phyloP scores from a whole-genome alignment of 2,329 filamentous ascomycete genomes.

The Penicillium sp. region DNA sequence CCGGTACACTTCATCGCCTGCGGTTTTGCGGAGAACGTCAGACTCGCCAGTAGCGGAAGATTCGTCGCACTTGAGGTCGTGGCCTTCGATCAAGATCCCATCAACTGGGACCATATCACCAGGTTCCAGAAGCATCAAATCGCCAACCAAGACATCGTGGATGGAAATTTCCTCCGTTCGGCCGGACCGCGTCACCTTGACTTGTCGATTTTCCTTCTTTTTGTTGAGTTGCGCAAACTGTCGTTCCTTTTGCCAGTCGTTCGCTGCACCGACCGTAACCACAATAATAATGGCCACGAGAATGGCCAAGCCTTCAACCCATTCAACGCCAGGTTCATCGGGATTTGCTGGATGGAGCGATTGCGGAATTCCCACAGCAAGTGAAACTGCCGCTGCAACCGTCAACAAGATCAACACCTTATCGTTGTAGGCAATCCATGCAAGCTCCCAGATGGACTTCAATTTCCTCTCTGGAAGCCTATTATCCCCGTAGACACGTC shows the following conservation, averaged over 20 bases:
- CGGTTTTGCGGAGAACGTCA: conserved; percentile 66
- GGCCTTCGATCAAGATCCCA: conserved; percentile 67
- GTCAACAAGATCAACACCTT: conserved; percentile 74
- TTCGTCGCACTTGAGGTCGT: conserved; percentile 69
- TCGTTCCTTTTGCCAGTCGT: conserved; percentile 79
- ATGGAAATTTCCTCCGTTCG: conserved; percentile 68
- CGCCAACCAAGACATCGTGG: conserved; percentile 70
- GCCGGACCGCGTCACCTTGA: conserved; percentile 76
- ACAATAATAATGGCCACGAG: conserved; percentile 75
- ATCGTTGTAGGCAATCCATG: conserved; percentile 81
- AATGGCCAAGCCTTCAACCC: conserved; percentile 80
- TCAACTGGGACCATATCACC: conserved; percentile 72
- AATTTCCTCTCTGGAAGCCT: conserved; percentile 66
- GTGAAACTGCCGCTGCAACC: conserved; percentile 69
- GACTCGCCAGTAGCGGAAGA: conserved; percentile 77
- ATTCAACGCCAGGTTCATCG: conserved; percentile 63
- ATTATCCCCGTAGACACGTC: conserved; percentile 69
- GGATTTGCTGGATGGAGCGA: conserved; percentile 58
- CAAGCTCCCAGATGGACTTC: conserved; percentile 67
- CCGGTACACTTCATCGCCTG: conserved; percentile 63
- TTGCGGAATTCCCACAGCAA: conserved; percentile 73
- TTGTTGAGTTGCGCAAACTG: conserved; percentile 78
- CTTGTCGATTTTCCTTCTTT: conserved; percentile 72
- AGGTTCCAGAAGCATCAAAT: conserved; percentile 70
- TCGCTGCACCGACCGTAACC: conserved; percentile 72